Conservation (phyloP, 2,329 filamentous ascomycete species). For the Trichoderma citrinoviride region DNA sequence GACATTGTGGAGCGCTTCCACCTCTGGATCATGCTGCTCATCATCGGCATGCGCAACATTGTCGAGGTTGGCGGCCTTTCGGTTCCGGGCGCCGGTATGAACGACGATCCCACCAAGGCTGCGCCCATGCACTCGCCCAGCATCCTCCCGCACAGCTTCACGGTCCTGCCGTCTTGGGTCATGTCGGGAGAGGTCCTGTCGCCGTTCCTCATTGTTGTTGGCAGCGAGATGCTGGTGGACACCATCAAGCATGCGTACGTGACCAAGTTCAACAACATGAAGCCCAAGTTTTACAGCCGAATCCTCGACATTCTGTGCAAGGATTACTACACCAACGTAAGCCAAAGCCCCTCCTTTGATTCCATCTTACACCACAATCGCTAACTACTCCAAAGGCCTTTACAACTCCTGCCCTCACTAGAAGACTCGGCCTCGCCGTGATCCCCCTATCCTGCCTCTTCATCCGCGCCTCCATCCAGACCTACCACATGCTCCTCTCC, state of each 20-base stretch:
- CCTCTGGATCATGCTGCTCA: constrained; percentile 93
- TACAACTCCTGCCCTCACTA: constrained; percentile 82
- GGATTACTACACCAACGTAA: constrained; percentile 92
- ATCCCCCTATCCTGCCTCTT: constrained; percentile 93
- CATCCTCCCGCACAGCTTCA: constrained; percentile 88
- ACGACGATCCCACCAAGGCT: constrained; percentile 51
- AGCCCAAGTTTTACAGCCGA: constrained; percentile 81
- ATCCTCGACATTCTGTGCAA: constrained; percentile 94
- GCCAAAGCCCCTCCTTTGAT: constrained; percentile 28
- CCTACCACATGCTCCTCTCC: constrained; percentile 96
- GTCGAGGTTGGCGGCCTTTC: constrained; percentile 90
- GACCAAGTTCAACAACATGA: constrained; percentile 97
- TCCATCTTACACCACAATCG: too few species aligned
- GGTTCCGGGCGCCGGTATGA: constrained; percentile 48
- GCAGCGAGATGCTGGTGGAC: constrained; percentile 95
- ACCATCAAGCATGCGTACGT: constrained; percentile 98
- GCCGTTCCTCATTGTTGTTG: constrained; percentile 89
- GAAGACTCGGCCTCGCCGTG: constrained; percentile 83
- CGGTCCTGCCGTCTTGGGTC: constrained; percentile 76
- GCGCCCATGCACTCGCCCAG: constrained; percentile 65
- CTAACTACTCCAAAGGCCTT: constrained; percentile 58
- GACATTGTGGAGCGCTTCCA: constrained; percentile 97
- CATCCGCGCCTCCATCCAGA: constrained; percentile 90
- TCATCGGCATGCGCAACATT: constrained; percentile 93
- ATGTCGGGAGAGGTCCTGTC: constrained; percentile 81